These are phyloP conservation scores for Calonectria fujianensis DNA, from an alignment of 2,329 filamentous ascomycete species.

Conservation along the genomic window DNA sequence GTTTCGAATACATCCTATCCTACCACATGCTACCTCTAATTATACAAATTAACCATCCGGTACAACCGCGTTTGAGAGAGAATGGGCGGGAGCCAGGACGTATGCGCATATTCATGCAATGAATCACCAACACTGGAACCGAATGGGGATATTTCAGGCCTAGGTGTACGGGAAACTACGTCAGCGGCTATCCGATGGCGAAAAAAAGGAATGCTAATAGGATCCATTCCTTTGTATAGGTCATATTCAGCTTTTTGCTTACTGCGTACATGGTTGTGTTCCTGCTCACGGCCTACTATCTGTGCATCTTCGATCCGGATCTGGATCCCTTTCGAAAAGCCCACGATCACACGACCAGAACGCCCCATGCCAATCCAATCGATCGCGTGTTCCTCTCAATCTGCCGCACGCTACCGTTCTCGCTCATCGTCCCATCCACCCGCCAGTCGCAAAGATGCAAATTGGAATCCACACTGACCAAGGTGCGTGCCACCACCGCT, in stretches of 20 bases:
- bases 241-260: constrained; percentile 4
- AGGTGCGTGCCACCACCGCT: not conserved
- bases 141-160: constrained; percentile 16
- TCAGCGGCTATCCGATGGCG: not conserved
- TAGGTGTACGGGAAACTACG: constrained; percentile 16
- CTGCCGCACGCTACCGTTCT: not conserved
- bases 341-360: not conserved
- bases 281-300: not conserved
- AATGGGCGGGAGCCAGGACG: constrained; percentile 11
- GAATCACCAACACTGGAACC: constrained; percentile 22
- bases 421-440: not conserved
- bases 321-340: constrained; percentile 3
- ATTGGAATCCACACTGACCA: constrained; percentile 7
- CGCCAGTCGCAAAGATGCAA: not conserved
- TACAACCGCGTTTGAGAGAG: constrained; percentile 3
- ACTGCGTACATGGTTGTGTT: constrained; percentile 9
- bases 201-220: not conserved
- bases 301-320: constrained; percentile 10
- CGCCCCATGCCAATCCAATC: not conserved
- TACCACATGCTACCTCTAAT: too few species aligned
- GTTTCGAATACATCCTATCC: constrained; percentile 14
- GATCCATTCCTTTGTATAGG: not conserved
- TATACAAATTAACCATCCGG: not conserved
- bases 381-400: constrained; percentile 19
- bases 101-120: constrained; percentile 22